phyloP scores from a whole-genome alignment of 192 early-diverging fungal species.

The Pecoramyces ruminantium region DNA sequence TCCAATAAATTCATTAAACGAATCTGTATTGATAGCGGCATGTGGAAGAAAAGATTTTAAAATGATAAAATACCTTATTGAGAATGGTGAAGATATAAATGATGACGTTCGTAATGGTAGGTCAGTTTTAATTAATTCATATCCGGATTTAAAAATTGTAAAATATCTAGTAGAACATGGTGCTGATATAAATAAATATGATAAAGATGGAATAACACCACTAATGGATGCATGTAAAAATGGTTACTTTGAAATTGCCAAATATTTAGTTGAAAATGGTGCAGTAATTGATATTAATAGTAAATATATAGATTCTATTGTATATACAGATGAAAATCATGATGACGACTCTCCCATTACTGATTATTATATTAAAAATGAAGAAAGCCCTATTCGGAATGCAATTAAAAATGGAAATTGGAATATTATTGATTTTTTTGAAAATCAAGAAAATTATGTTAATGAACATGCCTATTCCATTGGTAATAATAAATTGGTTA shows the following conservation, averaged over 20 bases:
- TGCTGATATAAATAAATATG: background rate
- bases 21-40: background rate
- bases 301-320: background rate
- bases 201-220: background rate
- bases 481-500: background rate
- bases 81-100: background rate
- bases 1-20: background rate
- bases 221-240: background rate
- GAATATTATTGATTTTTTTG: background rate
- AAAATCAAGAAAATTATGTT: background rate
- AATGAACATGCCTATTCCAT: background rate
- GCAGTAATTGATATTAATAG: background rate
- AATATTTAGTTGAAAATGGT: background rate
- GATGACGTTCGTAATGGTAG: background rate
- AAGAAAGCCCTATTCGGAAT: background rate
- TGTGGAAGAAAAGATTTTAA: background rate
- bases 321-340: no score
- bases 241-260: background rate
- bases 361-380: background rate
- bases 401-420: background rate
- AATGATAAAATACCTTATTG: background rate
- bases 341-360: no score
- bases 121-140: background rate
- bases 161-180: background rate
- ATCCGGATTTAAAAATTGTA: background rate